These are phyloP conservation scores for Pseudozyma pruni DNA, from an alignment of 1,284 basidiomycete genomes.

Conservation along the genomic window DNA sequence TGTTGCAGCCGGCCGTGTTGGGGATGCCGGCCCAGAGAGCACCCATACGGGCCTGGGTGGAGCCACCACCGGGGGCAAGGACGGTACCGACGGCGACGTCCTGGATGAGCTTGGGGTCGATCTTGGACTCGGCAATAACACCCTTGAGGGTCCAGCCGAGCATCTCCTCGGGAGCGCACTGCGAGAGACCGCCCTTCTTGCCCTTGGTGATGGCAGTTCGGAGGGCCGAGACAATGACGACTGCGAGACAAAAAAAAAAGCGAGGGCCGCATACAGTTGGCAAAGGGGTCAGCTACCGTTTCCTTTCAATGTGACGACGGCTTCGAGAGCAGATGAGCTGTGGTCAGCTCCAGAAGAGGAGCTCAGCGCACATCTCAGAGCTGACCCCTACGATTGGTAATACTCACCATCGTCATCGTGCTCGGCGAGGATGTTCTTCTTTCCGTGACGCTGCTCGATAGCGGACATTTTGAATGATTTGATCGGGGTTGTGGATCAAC, in stretches of 20 bases:
- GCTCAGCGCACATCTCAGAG: too few species aligned
- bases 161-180: conserved; percentile 82
- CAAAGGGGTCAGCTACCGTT: conserved; percentile 2
- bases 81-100: conserved; percentile 85
- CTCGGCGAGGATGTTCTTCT: conserved; percentile 64
- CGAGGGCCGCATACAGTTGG: not conserved
- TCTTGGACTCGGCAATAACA: conserved; percentile 69
- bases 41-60: conserved; percentile 91
- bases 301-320: not conserved
- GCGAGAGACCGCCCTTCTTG: conserved; percentile 93
- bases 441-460: conserved; percentile 49
- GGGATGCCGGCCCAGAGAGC: conserved; percentile 91
- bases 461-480: conserved; percentile 32
- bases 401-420: conserved; percentile 66
- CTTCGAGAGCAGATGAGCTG: too few species aligned
- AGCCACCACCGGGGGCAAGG: conserved; percentile 89
- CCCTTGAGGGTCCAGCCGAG: conserved; percentile 75
- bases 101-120: conserved; percentile 85
- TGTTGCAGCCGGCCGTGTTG: conserved; percentile 74
- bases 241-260: conserved; percentile 57
- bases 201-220: conserved; percentile 90
- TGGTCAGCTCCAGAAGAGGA: too few species aligned
- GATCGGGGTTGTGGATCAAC: not conserved
- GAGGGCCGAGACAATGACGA: conserved; percentile 88
- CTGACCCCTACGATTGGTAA: too few species aligned